These are phyloP conservation scores for Brassica nigra DNA, from an alignment of 345 rosid genomes.

Conservation along the genomic window DNA sequence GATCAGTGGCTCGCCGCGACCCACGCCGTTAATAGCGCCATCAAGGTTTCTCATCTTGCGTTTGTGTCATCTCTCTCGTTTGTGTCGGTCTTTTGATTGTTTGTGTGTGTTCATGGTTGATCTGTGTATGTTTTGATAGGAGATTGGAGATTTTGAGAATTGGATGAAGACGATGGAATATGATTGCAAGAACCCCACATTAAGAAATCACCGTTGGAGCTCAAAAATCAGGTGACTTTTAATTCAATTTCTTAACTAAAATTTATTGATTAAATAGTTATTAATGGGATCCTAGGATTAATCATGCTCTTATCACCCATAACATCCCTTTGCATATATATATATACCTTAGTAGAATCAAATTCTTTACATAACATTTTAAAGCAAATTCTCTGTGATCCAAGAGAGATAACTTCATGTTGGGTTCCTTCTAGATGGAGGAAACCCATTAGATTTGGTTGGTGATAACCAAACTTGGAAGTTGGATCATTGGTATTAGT, in stretches of 20 bases:
- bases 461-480: too few species aligned
- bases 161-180: slow-evolving; percentile 96
- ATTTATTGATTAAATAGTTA: too few species aligned
- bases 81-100: not conserved
- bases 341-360: not conserved
- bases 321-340: not conserved
- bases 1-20: slow-evolving; percentile 84
- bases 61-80: not conserved
- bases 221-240: too few species aligned
- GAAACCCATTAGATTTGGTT: too few species aligned
- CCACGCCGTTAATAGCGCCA: slow-evolving; percentile 69
- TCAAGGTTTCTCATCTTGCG: slow-evolving; percentile 53
- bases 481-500: too few species aligned
- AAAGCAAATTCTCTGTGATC: not conserved
- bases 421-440: too few species aligned
- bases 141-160: slow-evolving; percentile 94
- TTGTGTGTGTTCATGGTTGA: slow-evolving; percentile 10
- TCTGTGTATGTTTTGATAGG: slow-evolving; percentile 43
- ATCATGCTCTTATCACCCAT: not conserved
- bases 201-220: too few species aligned
- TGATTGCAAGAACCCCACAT: slow-evolving; percentile 56
- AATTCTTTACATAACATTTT: not conserved
- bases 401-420: not conserved
- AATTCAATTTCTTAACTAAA: too few species aligned
- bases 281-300: too few species aligned